A percentile compares a stretch with the other conserved stretches of the same genome.
These are phyloP conservation scores for Vaccinium corymbosum DNA, from an alignment of 148 eudicot genomes.

Conservation along the genomic window DNA sequence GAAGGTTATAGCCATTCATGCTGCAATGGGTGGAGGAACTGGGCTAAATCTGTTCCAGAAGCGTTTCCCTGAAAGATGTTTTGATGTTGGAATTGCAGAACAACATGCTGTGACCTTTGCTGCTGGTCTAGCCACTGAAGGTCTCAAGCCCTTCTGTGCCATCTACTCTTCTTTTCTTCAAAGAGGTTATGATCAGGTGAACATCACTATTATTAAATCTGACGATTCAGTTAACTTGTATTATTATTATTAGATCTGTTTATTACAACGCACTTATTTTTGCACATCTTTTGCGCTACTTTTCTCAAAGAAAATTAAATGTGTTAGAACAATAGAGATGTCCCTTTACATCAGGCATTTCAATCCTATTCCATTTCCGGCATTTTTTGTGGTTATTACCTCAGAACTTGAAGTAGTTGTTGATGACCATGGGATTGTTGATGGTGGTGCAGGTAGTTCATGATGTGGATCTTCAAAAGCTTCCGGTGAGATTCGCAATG, in stretches of 20 bases:
- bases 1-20: slow-evolving; percentile 40
- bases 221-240: neutral
- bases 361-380: too few species aligned
- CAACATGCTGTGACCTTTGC: slow-evolving; percentile 50
- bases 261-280: neutral
- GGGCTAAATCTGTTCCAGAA: slow-evolving; percentile 35
- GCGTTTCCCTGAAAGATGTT: slow-evolving; percentile 30
- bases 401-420: neutral
- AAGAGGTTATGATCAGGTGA: slow-evolving; percentile 47
- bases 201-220: neutral
- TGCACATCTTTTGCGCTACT: neutral
- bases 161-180: slow-evolving; percentile 44
- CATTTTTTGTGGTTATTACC: too few species aligned
- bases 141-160: slow-evolving; percentile 43
- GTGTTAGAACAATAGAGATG: too few species aligned
- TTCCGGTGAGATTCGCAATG: slow-evolving; percentile 41
- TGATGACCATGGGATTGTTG: neutral
- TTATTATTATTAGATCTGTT: neutral
- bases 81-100: slow-evolving; percentile 47
- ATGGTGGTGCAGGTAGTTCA: slow-evolving; percentile 30
- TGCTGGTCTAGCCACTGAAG: slow-evolving; percentile 45
- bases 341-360: too few species aligned
- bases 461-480: slow-evolving; percentile 47
- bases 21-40: slow-evolving; percentile 49
- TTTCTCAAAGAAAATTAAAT: too few species aligned